Conservation (phyloP, 805 yeast species). For the Torulaspora quercuum region DNA sequence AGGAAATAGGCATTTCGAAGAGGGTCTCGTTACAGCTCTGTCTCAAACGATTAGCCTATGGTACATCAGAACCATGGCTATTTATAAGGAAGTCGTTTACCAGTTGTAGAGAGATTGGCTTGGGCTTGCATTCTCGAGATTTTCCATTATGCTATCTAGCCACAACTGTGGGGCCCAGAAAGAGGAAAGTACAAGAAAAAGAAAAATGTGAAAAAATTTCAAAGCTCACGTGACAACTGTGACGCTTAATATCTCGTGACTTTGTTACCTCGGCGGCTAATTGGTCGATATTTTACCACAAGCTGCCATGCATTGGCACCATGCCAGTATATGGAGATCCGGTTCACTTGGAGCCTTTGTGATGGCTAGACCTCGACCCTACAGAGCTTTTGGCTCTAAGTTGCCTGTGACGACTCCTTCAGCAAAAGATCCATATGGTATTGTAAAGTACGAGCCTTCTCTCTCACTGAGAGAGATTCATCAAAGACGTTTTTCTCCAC, state of each 20-base stretch:
- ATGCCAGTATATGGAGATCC: background rate
- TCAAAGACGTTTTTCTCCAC: slow-evolving; percentile 31
- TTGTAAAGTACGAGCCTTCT: slow-evolving; percentile 33
- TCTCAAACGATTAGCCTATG: too few relatives aligned
- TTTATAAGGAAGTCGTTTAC: too few relatives aligned
- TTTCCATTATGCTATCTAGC: slow-evolving; percentile 8
- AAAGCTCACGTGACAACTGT: too few relatives aligned
- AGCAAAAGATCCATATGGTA: slow-evolving; percentile 34
- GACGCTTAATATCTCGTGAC: slow-evolving; percentile 8
- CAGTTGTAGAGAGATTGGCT: too few relatives aligned
- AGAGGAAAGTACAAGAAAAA: too few relatives aligned
- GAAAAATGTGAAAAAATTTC: too few relatives aligned
- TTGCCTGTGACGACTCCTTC: slow-evolving; percentile 11
- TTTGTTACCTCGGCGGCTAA: slow-evolving; percentile 3
- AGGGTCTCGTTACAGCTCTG: too few relatives aligned
- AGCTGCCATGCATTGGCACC: slow-evolving; percentile 1
- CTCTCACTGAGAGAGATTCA: slow-evolving; percentile 30
- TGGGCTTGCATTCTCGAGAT: too few relatives aligned
- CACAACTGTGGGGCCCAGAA: slow-evolving; percentile 21
- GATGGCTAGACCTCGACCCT: too few relatives aligned
- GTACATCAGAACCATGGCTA: too few relatives aligned
- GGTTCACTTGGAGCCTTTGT: too few relatives aligned
- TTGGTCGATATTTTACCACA: background rate
- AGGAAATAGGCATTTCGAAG: slow-evolving; percentile 19
- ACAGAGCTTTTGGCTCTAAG: background rate